Conservation (phyloP, 1,139 yeast species). For the Sugiyamaella pinicola region DNA sequence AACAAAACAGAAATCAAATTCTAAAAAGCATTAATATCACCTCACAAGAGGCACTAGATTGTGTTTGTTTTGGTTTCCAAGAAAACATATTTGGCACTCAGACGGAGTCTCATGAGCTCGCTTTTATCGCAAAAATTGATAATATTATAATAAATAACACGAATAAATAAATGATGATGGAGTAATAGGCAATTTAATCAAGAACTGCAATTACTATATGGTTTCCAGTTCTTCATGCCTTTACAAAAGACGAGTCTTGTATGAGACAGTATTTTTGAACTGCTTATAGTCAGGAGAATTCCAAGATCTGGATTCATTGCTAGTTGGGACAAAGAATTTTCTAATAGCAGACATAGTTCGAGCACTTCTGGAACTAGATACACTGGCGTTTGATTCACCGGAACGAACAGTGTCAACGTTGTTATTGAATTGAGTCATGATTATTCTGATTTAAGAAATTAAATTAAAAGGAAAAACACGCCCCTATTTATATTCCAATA, state of each 20-base stretch:
- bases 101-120: neutral
- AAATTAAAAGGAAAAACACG: neutral
- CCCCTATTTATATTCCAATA: neutral
- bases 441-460: neutral
- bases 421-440: constrained; percentile 14
- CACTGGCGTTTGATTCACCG: constrained; percentile 7
- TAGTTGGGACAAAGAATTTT: constrained; percentile 9
- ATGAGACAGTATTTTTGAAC: constrained; percentile 2
- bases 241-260: constrained; percentile 17
- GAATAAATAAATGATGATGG: neutral
- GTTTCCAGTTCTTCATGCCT: neutral
- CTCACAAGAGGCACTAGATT: too few relatives aligned
- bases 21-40: too few relatives aligned
- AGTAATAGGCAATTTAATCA: neutral
- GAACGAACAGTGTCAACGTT: constrained; percentile 13
- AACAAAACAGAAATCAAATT: too few relatives aligned
- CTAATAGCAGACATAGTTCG: constrained; percentile 9
- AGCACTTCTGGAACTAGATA: constrained; percentile 7
- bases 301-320: constrained; percentile 2
- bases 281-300: constrained; percentile 18
- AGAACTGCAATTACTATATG: neutral
- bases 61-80: too few relatives aligned
- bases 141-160: neutral
- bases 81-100: too few relatives aligned
- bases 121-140: neutral